A percentile compares a stretch with the other conserved stretches of the same genome.
phyloP scores from a whole-genome alignment of 768 basidiomycete genomes.

The Podaxis sp. region DNA sequence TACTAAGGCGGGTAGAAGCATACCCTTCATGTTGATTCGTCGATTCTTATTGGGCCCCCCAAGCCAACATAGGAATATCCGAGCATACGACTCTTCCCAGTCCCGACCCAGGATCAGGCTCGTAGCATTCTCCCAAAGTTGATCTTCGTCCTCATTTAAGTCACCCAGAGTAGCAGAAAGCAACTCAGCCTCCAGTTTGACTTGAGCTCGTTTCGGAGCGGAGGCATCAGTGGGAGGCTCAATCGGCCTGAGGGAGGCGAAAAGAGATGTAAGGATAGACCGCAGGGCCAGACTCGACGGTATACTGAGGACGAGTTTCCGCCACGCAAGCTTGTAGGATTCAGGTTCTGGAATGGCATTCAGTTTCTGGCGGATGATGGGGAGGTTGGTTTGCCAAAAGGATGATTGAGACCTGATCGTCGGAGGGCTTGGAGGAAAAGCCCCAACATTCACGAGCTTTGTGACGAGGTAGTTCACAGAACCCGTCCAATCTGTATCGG shows the following conservation, averaged over 20 bases:
- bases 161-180: conserved; percentile 52
- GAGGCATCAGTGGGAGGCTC: conserved; percentile 24
- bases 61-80: conserved; percentile 70
- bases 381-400: conserved; percentile 55
- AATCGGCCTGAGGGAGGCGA: conserved; percentile 41
- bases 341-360: conserved; percentile 23
- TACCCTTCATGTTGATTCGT: conserved; percentile 27
- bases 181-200: conserved; percentile 52
- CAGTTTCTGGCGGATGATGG: conserved; percentile 38
- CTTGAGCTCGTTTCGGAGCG: conserved; percentile 30
- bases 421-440: conserved; percentile 53
- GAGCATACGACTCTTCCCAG: conserved; percentile 56
- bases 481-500: conserved; percentile 30
- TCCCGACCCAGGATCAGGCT: conserved; percentile 49
- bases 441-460: conserved; percentile 65
- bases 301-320: conserved; percentile 36
- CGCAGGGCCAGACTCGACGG: conserved; percentile 51
- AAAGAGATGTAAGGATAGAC: conserved; percentile 55
- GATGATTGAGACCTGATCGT: conserved; percentile 59
- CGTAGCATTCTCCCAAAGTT: conserved; percentile 47
- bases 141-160: conserved; percentile 34
- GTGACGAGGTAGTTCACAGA: conserved; percentile 52
- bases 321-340: conserved; percentile 50
- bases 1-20: neutral
- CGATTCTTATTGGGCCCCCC: conserved; percentile 32